Conservation (phyloP, 1,284 basidiomycete genomes). For the Trichosporon sp. region DNA sequence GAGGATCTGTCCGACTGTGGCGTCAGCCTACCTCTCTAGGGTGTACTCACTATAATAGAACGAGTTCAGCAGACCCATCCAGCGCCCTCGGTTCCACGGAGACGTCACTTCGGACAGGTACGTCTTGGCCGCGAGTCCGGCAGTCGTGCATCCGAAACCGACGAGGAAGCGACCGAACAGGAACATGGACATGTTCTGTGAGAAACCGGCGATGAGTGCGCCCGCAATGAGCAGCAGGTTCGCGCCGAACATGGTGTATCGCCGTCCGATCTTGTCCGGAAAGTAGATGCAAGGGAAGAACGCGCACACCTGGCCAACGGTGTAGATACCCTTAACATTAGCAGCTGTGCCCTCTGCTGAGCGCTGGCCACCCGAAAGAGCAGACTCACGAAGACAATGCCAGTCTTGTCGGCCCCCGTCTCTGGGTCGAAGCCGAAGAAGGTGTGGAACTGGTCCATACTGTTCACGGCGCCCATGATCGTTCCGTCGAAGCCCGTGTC, state of each 20-base stretch:
- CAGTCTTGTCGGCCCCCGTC: conserved; percentile 19
- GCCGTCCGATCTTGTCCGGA: conserved; percentile 63
- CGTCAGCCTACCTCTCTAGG: background rate
- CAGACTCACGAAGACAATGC: conserved; percentile 35
- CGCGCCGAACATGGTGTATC: conserved; percentile 62
- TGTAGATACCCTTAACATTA: conserved; percentile 58
- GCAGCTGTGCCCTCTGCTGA: background rate
- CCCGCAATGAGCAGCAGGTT: conserved; percentile 60
- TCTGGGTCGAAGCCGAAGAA: conserved; percentile 23
- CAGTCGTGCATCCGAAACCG: conserved; percentile 55
- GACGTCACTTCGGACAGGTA: conserved; percentile 62
- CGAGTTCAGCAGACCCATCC: conserved; percentile 58
- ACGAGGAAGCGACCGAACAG: conserved; percentile 63
- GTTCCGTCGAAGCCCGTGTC: conserved; percentile 39
- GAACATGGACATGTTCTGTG: conserved; percentile 58
- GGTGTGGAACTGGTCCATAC: conserved; percentile 26
- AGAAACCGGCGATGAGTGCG: conserved; percentile 61
- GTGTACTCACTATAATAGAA: conserved; percentile 58
- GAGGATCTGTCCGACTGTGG: conserved; percentile 60
- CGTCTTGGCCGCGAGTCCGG: conserved; percentile 60
- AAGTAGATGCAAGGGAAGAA: conserved; percentile 54
- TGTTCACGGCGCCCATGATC: conserved; percentile 28
- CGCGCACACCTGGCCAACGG: conserved; percentile 58
- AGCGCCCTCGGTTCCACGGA: conserved; percentile 61
- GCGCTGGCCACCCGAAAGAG: too few species aligned